These are phyloP conservation scores for Lathyrus oleraceus DNA, from an alignment of 306 rosid genomes.

Conservation along the genomic window DNA sequence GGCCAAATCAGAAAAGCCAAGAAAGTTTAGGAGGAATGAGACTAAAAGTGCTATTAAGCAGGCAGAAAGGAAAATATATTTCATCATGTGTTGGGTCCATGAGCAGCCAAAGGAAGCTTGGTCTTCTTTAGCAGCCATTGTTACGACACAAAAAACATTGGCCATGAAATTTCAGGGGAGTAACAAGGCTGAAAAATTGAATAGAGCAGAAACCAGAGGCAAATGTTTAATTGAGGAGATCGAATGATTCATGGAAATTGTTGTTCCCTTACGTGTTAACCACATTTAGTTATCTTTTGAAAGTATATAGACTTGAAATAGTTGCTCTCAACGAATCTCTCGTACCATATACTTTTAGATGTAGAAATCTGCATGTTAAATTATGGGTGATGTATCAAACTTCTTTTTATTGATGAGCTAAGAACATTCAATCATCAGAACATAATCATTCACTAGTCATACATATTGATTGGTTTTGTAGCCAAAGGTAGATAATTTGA, in stretches of 20 bases:
- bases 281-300: neutral
- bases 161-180: slow-evolving; percentile 47
- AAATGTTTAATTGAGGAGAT: slow-evolving; percentile 74
- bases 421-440: neutral
- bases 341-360: neutral
- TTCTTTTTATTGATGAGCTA: neutral
- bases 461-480: neutral
- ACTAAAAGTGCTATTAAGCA: slow-evolving; percentile 58
- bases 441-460: neutral
- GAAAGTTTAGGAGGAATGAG: slow-evolving; percentile 46
- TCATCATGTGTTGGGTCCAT: slow-evolving; percentile 87
- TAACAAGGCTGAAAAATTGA: slow-evolving; percentile 44
- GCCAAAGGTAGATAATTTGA: neutral
- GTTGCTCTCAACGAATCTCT: neutral
- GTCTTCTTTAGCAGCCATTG: slow-evolving; percentile 68
- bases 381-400: neutral
- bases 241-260: slow-evolving; percentile 16
- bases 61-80: slow-evolving; percentile 73
- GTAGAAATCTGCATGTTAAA: neutral
- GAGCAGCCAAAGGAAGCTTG: slow-evolving; percentile 80
- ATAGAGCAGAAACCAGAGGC: slow-evolving; percentile 41
- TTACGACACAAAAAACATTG: slow-evolving; percentile 60
- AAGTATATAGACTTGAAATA: neutral
- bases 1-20: slow-evolving; percentile 55
- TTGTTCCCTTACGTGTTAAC: neutral